Base-by-base conservation (phyloP, 345 rosid species). In the Arabidopsis arenosa region DNA sequence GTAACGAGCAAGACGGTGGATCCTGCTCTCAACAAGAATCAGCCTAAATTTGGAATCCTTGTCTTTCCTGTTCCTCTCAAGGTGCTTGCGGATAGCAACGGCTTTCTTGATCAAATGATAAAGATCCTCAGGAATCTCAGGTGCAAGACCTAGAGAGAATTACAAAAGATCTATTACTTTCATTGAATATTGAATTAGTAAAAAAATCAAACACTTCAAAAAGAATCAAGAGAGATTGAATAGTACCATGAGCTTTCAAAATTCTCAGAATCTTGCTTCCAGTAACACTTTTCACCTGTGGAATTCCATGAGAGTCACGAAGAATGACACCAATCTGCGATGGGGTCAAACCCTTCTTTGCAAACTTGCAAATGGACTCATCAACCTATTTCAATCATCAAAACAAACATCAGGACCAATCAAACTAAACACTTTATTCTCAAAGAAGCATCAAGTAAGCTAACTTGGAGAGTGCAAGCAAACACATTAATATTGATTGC, bases 41-140 rank as follows among this genome's bases (percentile, higher is more conserved):
- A 93, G 57, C 76, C 98, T 79, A 55, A 93, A 93, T 68, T 91
- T 89, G 75, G 98, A 93, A 51, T 93, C 98, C 76, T 93, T 93
- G 79, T 93, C 98, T 82, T 93, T 93, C 75, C 98, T 77, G 87
- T 91, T 93, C 86, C 98, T 93, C 86, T 93, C 98, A 79, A 93
- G 81, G 77, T 93, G 98, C 88, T 93, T 93, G 67, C 97, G 81
- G 69, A 93, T 89, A 30, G 98, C 94, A 43, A 93, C 97, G 0
- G 98, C 97, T 75, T 88, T 93, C 90, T 93, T 91, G 81, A 93
- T 93, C 41, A 93, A 80, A 74, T 91, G 98, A 54, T 93, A 91
- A 61, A 93, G 76, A 78, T 93, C 94, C 84, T 91, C 98, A 0
- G 97, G 97, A 7, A 93, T 89, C 79, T 91, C 96, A 58, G 98